phyloP scores from a whole-genome alignment of 129 eudicot genomes.

The Mikania micrantha region DNA sequence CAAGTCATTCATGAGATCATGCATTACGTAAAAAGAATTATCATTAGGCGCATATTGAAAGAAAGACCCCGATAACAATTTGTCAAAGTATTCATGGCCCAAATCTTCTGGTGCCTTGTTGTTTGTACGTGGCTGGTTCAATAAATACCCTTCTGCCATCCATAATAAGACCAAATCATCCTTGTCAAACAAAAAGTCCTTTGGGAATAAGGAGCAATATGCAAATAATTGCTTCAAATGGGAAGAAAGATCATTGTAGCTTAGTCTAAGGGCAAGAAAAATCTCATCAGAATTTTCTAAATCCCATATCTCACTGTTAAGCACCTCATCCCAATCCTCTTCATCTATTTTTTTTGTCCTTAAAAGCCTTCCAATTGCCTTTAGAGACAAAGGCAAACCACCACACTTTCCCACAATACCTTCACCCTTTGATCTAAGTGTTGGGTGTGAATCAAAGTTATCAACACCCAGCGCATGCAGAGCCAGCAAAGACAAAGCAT shows the following conservation, averaged over 20 bases:
- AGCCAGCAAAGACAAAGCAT: conserved; percentile 24
- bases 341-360: conserved; percentile 1
- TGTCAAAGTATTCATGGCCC: background rate
- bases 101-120: background rate
- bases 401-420: conserved; percentile 22
- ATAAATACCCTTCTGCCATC: background rate
- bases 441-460: conserved; percentile 10
- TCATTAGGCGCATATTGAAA: background rate
- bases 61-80: background rate
- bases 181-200: conserved; percentile 2
- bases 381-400: conserved; percentile 28
- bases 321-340: background rate
- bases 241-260: background rate
- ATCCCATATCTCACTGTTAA: background rate
- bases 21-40: background rate
- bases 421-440: conserved; percentile 17
- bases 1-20: background rate
- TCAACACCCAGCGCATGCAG: conserved; percentile 26
- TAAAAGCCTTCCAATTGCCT: conserved; percentile 22
- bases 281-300: background rate
- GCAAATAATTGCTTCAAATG: background rate
- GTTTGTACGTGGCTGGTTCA: background rate
- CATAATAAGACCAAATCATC: background rate
- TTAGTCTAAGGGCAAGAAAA: background rate
- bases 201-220: conserved; percentile 5